Evolutionary conservation across 176 grass and related monocot genomes (phyloP), one percentile per base, ranked within the genome.

Genomic region (Triticum monococcum): DNA sequence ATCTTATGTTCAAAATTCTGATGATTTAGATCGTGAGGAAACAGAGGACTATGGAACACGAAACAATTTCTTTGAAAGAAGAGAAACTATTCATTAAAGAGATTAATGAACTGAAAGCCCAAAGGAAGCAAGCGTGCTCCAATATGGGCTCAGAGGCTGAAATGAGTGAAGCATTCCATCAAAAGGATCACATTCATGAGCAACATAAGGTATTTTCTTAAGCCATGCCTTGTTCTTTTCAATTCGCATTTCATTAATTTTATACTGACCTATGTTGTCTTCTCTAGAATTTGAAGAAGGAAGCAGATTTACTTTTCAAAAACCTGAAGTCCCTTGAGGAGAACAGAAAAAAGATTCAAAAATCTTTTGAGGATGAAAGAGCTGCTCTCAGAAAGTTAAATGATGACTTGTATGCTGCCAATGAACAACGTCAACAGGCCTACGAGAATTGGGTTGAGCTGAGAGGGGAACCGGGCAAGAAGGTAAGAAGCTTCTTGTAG

Each of bases 41-140:
- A 90, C 85, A 99, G 63, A 90, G 61, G 54, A 94, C 52, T 28
- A 84, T 94, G 87, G 89, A 93, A 72, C 97, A 99, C 89, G 89
- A 89, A 64, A 97, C 94, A 22, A 94, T 96, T 86, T 71, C 90
- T 85, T 75, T 97, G 57, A 91, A 90, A 83, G 81, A 94, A 90
- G 97, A 99, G 84, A 99, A 99, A 16, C 25, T 83, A 73, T 82
- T 94, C 37, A 76, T 99, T 64, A 93, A 93, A 87, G 94, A 99
- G 68, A 94, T 99, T 67, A 99, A 94, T 88, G 92, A 96, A 67
- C 63, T 99, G 35, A 97, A 94, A 88, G 75, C 89, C 17, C 94
- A 91, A 79, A 88, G 83, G 45, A 96, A 97, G 77, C 88, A 97
- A 17, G 24, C 96, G 20, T 83, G 84, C 20, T 86, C 87, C 45